phyloP scores from a whole-genome alignment of 306 rosid species.

The Abrus pulchellus region DNA sequence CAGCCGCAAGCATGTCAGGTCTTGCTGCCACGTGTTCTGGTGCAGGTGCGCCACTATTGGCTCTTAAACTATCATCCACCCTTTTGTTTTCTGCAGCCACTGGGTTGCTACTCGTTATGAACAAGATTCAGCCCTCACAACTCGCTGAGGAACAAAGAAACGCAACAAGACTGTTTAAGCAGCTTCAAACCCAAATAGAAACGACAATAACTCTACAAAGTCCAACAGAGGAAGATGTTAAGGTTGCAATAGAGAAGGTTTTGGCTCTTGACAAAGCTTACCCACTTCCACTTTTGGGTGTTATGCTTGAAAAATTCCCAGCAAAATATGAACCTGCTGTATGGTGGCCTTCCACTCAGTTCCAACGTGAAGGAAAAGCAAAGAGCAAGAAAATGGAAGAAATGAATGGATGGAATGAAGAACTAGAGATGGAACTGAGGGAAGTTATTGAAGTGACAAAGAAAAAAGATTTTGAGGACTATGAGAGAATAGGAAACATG shows the following conservation, averaged over 20 bases:
- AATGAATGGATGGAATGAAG: slow-evolving; percentile 41
- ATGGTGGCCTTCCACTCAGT: slow-evolving; percentile 43
- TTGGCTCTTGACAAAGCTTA: slow-evolving; percentile 49
- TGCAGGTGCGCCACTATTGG: slow-evolving; percentile 27
- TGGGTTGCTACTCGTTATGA: slow-evolving; percentile 28
- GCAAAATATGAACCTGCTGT: slow-evolving; percentile 37
- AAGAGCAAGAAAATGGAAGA: not conserved
- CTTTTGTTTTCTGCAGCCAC: slow-evolving; percentile 46
- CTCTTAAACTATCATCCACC: slow-evolving; percentile 44
- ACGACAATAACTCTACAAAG: slow-evolving; percentile 8
- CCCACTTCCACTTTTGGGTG: slow-evolving; percentile 48
- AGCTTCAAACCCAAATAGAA: slow-evolving; percentile 6
- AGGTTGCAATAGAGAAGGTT: slow-evolving; percentile 40
- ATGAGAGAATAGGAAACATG: slow-evolving; percentile 36
- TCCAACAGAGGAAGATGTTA: slow-evolving; percentile 32
- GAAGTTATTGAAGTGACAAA: slow-evolving; percentile 20
- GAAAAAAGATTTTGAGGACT: slow-evolving; percentile 22
- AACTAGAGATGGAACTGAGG: slow-evolving; percentile 35
- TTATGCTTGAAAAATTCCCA: slow-evolving; percentile 49
- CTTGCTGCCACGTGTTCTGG: slow-evolving; percentile 1
- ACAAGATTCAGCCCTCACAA: slow-evolving; percentile 52
- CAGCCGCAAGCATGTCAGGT: slow-evolving; percentile 41
- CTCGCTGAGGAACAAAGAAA: slow-evolving; percentile 45
- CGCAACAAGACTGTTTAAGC: slow-evolving; percentile 42
- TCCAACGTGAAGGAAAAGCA: not conserved